Conservation (phyloP, 75 land plant species). For the Cupressus sempervirens region DNA sequence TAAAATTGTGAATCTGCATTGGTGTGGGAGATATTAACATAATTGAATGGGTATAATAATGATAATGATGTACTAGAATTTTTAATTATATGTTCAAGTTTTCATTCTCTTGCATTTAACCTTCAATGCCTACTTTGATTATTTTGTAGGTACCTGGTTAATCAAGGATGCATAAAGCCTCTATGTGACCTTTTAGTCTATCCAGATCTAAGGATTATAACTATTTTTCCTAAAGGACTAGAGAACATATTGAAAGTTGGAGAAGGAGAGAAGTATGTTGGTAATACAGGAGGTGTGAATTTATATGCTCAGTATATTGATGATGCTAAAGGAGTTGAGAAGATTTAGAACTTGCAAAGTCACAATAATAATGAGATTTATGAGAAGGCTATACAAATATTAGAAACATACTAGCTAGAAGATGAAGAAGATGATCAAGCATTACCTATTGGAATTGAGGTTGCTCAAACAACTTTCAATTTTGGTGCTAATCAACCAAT, state of each 20-base stretch:
- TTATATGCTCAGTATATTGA: constrained; percentile 69
- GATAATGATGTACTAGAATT: too few species aligned
- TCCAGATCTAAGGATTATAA: constrained; percentile 68
- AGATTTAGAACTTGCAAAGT: constrained; percentile 69
- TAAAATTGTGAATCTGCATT: too few species aligned
- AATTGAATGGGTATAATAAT: background rate
- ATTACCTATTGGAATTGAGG: constrained; percentile 24
- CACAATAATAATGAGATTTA: constrained; percentile 81
- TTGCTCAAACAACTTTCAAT: constrained; percentile 27
- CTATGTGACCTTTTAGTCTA: constrained; percentile 69
- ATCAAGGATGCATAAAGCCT: too few species aligned
- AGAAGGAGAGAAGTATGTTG: constrained; percentile 65
- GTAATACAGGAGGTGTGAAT: constrained; percentile 49
- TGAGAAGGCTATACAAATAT: constrained; percentile 80
- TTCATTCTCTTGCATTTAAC: background rate
- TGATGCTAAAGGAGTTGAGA: constrained; percentile 80
- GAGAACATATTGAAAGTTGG: constrained; percentile 84
- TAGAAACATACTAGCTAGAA: too few species aligned
- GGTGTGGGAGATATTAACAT: background rate
- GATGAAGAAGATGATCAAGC: constrained; percentile 57
- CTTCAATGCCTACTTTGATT: background rate
- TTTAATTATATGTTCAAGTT: too few species aligned
- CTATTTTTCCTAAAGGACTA: constrained; percentile 73
- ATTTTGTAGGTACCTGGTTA: constrained; percentile 59
- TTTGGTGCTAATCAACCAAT: constrained; percentile 22